Percentiles rank a stretch among this genome's conserved stretches.
These are phyloP conservation scores for Phylloporus sp. DNA, from an alignment of 768 basidiomycete genomes.

Conservation along the genomic window DNA sequence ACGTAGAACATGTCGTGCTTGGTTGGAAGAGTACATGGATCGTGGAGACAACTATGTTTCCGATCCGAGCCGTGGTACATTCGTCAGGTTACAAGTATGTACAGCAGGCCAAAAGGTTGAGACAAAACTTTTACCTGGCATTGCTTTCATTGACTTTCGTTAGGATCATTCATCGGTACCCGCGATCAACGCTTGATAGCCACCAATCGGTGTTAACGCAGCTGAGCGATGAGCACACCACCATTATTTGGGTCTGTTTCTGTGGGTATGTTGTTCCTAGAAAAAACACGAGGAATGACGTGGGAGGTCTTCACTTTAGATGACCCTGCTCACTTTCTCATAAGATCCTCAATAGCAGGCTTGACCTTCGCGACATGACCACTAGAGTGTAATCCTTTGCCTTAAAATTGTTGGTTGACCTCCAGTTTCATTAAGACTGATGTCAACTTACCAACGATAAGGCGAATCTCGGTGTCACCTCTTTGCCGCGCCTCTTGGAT, in stretches of 20 bases:
- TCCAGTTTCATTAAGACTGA: background rate
- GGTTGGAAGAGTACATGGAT: constrained; percentile 5
- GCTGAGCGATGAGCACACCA: constrained; percentile 78
- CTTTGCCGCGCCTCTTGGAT: constrained; percentile 61
- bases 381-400: constrained; percentile 84
- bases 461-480: constrained; percentile 60
- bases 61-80: too few relatives aligned
- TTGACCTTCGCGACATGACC: constrained; percentile 80
- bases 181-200: background rate
- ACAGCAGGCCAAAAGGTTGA: background rate
- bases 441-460: constrained; percentile 75
- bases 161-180: background rate
- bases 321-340: constrained; percentile 58
- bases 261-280: constrained; percentile 68
- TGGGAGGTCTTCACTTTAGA: background rate
- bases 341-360: constrained; percentile 85
- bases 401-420: constrained; percentile 32
- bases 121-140: background rate
- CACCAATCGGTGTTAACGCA: constrained; percentile 11
- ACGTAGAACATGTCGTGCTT: constrained; percentile 5
- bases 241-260: constrained; percentile 75
- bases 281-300: background rate
- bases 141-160: background rate
- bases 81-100: too few relatives aligned
- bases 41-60: too few relatives aligned